Conservation (phyloP, 768 basidiomycete species). For the Termitomyces sp. region DNA sequence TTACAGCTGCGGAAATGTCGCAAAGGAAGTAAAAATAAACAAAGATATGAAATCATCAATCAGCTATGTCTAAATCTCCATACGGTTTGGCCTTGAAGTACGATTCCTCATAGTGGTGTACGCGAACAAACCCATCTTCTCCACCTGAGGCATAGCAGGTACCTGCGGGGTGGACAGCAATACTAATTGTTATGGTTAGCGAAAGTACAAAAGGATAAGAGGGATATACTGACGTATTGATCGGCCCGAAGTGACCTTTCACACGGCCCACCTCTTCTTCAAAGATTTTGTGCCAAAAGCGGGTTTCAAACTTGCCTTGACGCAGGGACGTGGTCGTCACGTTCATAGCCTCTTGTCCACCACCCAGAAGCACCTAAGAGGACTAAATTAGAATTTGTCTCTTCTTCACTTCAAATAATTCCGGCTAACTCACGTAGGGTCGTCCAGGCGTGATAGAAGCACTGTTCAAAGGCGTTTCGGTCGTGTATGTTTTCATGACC, state of each 20-base stretch:
- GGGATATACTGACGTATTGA: constrained; percentile 75
- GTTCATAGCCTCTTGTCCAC: constrained; percentile 96
- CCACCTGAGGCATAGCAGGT: constrained; percentile 89
- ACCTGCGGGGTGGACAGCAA: constrained; percentile 88
- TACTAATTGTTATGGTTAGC: constrained; percentile 37
- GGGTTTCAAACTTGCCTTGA: constrained; percentile 96
- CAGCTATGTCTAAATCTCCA: constrained; percentile 72
- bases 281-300: constrained; percentile 97
- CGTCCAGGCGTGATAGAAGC: constrained; percentile 79
- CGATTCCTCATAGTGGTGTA: constrained; percentile 91
- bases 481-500: constrained; percentile 89
- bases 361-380: constrained; percentile 77
- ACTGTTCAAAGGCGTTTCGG: constrained; percentile 94
- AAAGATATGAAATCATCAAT: constrained; percentile 26
- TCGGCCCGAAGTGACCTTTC: constrained; percentile 94
- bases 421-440: constrained; percentile 61
- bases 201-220: not conserved
- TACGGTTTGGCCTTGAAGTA: constrained; percentile 92
- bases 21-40: not conserved
- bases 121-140: constrained; percentile 92
- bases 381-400: not conserved
- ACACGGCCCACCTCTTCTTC: constrained; percentile 97
- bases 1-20: not conserved
- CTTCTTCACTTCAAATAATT: not conserved
- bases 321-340: constrained; percentile 93